A percentile compares a stretch with the other conserved stretches of the same genome.
phyloP scores from a whole-genome alignment of 768 basidiomycete genomes.

The Boletus subcaerulescens region DNA sequence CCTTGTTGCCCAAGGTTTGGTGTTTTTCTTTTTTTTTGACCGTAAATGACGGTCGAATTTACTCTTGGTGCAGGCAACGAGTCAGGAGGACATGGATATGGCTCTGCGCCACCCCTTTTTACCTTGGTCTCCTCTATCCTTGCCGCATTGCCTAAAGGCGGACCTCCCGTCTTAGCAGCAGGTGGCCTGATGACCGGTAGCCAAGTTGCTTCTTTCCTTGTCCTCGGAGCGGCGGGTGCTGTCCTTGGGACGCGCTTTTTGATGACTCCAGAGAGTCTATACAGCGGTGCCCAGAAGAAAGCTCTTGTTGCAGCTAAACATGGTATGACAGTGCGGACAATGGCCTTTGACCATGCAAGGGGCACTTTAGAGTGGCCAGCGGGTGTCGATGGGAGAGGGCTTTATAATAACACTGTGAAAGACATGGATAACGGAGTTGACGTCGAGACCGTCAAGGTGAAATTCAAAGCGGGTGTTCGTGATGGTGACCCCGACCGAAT shows the following conservation, averaged over 20 bases:
- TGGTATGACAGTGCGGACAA: slow-evolving; percentile 49
- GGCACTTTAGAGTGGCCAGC: slow-evolving; percentile 57
- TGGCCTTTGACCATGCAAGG: slow-evolving; percentile 61
- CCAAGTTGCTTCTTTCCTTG: slow-evolving; percentile 63
- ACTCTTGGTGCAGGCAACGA: slow-evolving; percentile 55
- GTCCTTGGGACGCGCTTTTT: slow-evolving; percentile 77
- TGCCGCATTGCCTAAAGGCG: slow-evolving; percentile 37
- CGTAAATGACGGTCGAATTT: neutral
- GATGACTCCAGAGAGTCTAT: slow-evolving; percentile 61
- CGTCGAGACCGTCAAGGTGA: slow-evolving; percentile 40
- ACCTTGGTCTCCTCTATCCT: slow-evolving; percentile 58
- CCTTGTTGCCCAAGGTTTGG: slow-evolving; percentile 72
- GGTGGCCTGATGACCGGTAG: slow-evolving; percentile 67
- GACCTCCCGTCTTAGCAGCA: slow-evolving; percentile 64
- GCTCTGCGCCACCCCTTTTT: slow-evolving; percentile 54
- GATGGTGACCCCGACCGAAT: slow-evolving; percentile 48
- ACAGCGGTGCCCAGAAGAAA: slow-evolving; percentile 50
- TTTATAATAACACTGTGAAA: slow-evolving; percentile 50
- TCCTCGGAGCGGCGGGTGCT: slow-evolving; percentile 64
- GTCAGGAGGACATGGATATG: slow-evolving; percentile 73
- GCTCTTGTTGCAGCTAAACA: slow-evolving; percentile 49
- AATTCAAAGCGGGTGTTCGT: slow-evolving; percentile 44
- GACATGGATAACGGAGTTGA: slow-evolving; percentile 52
- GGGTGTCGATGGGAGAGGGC: slow-evolving; percentile 54
- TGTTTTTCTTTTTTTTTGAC: neutral